Conservation (phyloP, 768 basidiomycete genomes). For the Clitopilus hobsonii region DNA sequence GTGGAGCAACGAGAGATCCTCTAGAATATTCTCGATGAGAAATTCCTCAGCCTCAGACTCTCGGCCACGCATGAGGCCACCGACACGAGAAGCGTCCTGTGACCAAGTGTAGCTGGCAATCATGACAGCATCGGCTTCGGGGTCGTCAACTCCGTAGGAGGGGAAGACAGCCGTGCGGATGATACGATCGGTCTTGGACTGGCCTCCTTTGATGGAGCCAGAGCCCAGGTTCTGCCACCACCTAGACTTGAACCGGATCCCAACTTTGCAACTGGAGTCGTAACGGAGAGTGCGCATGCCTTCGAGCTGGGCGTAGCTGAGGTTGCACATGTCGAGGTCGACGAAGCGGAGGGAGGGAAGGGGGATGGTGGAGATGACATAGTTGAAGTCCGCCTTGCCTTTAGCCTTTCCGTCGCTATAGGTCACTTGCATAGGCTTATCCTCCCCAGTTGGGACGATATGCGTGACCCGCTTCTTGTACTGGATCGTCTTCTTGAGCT, state of each 20-base stretch:
- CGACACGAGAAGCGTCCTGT: conserved; percentile 31
- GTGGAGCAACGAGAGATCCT: neutral
- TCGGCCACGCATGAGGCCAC: conserved; percentile 23
- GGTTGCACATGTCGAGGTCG: conserved; percentile 15
- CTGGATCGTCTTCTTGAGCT: neutral
- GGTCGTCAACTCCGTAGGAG: conserved; percentile 26
- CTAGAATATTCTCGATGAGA: neutral
- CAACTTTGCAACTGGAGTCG: conserved; percentile 28
- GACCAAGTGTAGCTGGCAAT: conserved; percentile 40
- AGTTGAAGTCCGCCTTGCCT: conserved; percentile 5
- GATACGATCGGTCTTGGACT: conserved; percentile 35
- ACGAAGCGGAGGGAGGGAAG: conserved; percentile 23
- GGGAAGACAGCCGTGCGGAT: conserved; percentile 41
- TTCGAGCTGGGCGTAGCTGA: conserved; percentile 24
- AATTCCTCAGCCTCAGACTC: neutral
- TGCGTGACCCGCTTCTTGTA: conserved; percentile 9
- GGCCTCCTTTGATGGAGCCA: conserved; percentile 27
- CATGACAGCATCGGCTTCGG: conserved; percentile 18
- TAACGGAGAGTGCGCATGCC: conserved; percentile 27
- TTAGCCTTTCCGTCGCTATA: conserved; percentile 1
- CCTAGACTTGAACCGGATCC: conserved; percentile 25
- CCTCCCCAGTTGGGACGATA: conserved; percentile 2
- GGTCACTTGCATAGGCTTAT: neutral
- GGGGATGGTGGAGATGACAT: conserved; percentile 28
- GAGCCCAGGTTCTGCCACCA: conserved; percentile 28